Evolutionary conservation across 768 basidiomycete genomes (phyloP), one percentile per base, ranked within the genome.

Genomic region (Lactarius indigo): DNA sequence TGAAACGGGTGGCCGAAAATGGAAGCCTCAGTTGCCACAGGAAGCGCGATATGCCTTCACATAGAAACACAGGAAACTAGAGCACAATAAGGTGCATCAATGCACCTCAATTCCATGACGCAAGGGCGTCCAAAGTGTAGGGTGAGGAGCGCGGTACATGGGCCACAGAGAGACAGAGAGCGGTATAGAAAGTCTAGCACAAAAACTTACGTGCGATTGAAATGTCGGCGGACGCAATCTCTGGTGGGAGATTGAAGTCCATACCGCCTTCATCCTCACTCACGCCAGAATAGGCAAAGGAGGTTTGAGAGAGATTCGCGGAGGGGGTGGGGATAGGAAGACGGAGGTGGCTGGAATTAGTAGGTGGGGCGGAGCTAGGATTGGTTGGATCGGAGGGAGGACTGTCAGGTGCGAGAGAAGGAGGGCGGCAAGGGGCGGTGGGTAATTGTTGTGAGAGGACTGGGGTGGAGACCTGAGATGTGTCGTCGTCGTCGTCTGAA

Each of bases 211-310:
- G 72, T 31, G 76, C 73, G 47, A 76, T 71, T 47, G 69, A 77
- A 52, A 78, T 72, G 66, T 78, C 76, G 12, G 75, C 76, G 41
- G 70, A 71, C 9, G 74, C 70, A 4, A 77, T 69, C 55, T 77
- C 75, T 1, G 74, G 68, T 2, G 74, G 75, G n/a, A 76, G 70
- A 55, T 71, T 55, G 54, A 71, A 69, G 41, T 69, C 70, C 9
- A 68, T 57, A 31, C 62, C 59, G 7, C 55, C 33, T 9, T 63
- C 61, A 33, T 69, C 70, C 35, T 61, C 63, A 28, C 37, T 41
- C 42, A 72, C 57, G 23, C 71, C 68, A 7, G 60, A 55, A 50
- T 71, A 71, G 13, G 61, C 50, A 58, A 72, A 71, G 56, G 70
- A 71, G 30, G 71, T 68, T 52, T 71, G 70, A 37, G 70, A 71